phyloP scores from a whole-genome alignment of 139 green algal species.

The Chlorella sorokiniana region DNA sequence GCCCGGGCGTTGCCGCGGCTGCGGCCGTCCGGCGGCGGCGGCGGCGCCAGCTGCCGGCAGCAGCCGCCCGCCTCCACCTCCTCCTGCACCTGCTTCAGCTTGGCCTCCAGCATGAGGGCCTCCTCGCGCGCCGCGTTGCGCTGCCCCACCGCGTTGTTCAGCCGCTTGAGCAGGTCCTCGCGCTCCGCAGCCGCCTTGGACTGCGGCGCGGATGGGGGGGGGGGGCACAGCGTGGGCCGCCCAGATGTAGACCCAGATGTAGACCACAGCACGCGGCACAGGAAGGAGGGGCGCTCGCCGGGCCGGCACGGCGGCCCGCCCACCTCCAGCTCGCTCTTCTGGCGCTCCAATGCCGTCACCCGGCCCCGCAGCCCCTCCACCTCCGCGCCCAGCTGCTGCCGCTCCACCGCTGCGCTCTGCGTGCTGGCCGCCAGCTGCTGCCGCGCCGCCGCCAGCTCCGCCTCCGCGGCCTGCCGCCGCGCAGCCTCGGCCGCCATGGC shows the following conservation, averaged over 20 bases:
- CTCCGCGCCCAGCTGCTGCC: slow-evolving; percentile 48
- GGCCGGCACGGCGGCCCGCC: not conserved
- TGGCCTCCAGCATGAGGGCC: slow-evolving; percentile 55
- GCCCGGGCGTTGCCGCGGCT: slow-evolving; percentile 10
- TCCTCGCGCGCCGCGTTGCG: slow-evolving; percentile 83
- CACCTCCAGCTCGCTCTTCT: slow-evolving; percentile 21
- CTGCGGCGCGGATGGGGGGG: not conserved
- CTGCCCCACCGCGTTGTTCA: slow-evolving; percentile 88
- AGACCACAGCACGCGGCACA: not conserved
- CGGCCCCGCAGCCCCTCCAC: slow-evolving; percentile 43
- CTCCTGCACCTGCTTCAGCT: slow-evolving; percentile 59
- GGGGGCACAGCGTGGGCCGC: not conserved
- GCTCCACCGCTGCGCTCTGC: not conserved
- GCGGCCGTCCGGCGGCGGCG: slow-evolving; percentile 4
- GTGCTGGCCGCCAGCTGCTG: slow-evolving; percentile 19
- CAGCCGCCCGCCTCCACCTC: slow-evolving; percentile 39
- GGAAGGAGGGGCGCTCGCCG: not conserved
- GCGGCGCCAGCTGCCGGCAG: not conserved
- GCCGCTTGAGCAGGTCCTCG: slow-evolving; percentile 57
- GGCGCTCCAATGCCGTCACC: slow-evolving; percentile 32
- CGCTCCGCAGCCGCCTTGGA: slow-evolving; percentile 26
- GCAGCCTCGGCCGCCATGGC: slow-evolving; percentile 8
- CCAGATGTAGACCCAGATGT: not conserved
- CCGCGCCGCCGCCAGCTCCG: slow-evolving; percentile 36
- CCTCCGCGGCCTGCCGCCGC: slow-evolving; percentile 9